Conservation (phyloP, 495 filamentous ascomycete species). For the Penicillium robsamsonii region DNA sequence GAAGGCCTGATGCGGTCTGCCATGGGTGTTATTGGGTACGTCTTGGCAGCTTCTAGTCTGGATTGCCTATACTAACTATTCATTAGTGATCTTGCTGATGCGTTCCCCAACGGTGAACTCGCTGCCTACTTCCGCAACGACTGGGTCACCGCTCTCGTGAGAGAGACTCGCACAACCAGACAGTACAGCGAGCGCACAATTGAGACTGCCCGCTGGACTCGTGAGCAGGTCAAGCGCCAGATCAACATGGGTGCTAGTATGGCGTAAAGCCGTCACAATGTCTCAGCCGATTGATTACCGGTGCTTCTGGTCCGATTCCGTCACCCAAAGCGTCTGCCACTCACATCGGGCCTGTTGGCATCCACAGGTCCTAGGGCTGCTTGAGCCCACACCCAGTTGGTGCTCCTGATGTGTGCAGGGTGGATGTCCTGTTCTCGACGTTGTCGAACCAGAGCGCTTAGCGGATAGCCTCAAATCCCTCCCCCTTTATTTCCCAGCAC, state of each 20-base stretch:
- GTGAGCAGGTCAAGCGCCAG: constrained; percentile 96
- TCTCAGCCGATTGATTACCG: constrained; percentile 16
- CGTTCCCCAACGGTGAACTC: constrained; percentile 88
- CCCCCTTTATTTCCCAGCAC: constrained; percentile 14
- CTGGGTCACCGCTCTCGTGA: constrained; percentile 83
- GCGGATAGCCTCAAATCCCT: constrained; percentile 13
- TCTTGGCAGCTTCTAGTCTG: constrained; percentile 12
- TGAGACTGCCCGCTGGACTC: constrained; percentile 94
- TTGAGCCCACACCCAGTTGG: background rate
- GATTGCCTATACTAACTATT: constrained; percentile 33
- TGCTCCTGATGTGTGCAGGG: constrained; percentile 1
- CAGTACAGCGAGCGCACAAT: constrained; percentile 80
- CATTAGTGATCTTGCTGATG: constrained; percentile 83
- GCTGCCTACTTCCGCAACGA: constrained; percentile 79
- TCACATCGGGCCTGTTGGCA: background rate
- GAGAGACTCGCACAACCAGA: constrained; percentile 79
- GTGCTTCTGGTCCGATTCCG: constrained; percentile 1
- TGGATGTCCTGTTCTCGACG: constrained; percentile 1
- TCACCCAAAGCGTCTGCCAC: constrained; percentile 2
- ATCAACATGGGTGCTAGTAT: constrained; percentile 50
- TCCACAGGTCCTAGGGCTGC: background rate
- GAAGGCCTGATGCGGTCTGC: constrained; percentile 87
- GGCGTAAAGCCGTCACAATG: constrained; percentile 28
- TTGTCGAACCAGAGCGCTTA: constrained; percentile 2
- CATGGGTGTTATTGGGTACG: constrained; percentile 96